Conservation (phyloP, 2,329 filamentous ascomycete species). For the Aureobasidium sp. region DNA sequence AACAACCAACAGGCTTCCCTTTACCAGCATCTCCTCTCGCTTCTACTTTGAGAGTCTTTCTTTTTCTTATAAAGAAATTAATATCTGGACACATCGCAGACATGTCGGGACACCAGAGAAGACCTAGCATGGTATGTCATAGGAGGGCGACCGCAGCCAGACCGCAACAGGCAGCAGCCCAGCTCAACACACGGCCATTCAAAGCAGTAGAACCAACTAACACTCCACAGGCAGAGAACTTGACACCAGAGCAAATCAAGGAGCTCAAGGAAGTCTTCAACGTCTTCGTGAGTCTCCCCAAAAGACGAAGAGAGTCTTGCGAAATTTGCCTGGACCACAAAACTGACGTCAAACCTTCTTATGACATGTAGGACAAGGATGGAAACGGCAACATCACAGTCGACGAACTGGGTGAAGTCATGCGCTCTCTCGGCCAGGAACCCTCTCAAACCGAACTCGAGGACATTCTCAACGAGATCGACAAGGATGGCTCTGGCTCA, state of each 20-base stretch:
- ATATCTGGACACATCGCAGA: not conserved
- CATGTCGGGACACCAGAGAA: slow-evolving; percentile 10
- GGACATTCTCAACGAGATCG: slow-evolving; percentile 14
- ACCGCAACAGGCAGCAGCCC: not conserved
- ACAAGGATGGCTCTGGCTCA: slow-evolving; percentile 8
- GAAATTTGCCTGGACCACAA: not conserved
- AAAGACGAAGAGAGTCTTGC: not conserved
- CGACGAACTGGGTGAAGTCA: slow-evolving; percentile 15
- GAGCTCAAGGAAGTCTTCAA: slow-evolving; percentile 16
- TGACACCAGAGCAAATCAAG: slow-evolving; percentile 10
- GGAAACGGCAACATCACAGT: slow-evolving; percentile 15
- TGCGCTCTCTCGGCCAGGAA: slow-evolving; percentile 14
- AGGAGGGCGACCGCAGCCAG: not conserved
- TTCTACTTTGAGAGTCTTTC: not conserved
- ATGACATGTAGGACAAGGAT: slow-evolving; percentile 2
- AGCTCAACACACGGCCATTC: not conserved
- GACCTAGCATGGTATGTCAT: slow-evolving; percentile 13
- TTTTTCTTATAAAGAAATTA: not conserved
- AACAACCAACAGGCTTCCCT: not conserved
- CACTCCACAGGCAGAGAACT: not conserved
- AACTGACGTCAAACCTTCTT: not conserved
- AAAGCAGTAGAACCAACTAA: not conserved
- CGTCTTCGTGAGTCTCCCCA: slow-evolving; percentile 4
- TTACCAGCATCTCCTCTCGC: not conserved
- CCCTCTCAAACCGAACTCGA: slow-evolving; percentile 13